Evolutionary conservation across 2,329 filamentous ascomycete species (phyloP), one percentile per base, ranked within the genome.

Genomic region (Hypoxylon sp.): DNA sequence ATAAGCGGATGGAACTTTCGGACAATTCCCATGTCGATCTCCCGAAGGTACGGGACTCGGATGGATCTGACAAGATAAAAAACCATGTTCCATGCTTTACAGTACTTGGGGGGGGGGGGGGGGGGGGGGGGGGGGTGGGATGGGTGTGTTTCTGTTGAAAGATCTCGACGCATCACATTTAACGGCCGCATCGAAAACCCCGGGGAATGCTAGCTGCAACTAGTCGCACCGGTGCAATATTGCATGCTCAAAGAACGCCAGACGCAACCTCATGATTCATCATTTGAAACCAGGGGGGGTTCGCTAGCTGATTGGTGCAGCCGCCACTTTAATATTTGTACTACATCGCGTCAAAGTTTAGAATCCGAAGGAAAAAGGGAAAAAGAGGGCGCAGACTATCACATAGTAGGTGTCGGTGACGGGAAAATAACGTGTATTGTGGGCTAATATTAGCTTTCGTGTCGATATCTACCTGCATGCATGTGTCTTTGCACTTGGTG

Each of bases 241-340:
- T 13, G 21, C 32, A 41, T 29, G 13, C 31, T 31, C 26, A 3
- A 20, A 27, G 16, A 13, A n/a, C n/a, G n/a, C 36, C 35, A 12
- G 35, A 42, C 23, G 21, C 17, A 25, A 52, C 27, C 27, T 43
- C 20, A 59, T 59, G 55, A 55, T 59, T 55, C 53, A 59, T 57
- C 49, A 50, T 31, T 45, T 17, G 7, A 15, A 27, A 35, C 9
- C 9, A 27, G 16, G 17, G 11, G 2, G 3, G 13, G 11, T 11
- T 16, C 6, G 21, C 6, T 30, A 35, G 20, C 15, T 9, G n/a
- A 11, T 5, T 12, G n/a, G 35, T 3, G 20, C 13, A 26, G 9
- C 3, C 23, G 19, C 15, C n/a, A 23, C 19, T 11, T 30, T 1
- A 7, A n/a, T n/a, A 6, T 26, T 16, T 11, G 16, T n/a, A 36